These are phyloP conservation scores for Solanum peruvianum DNA, from an alignment of 257 asterid species.

Conservation along the genomic window DNA sequence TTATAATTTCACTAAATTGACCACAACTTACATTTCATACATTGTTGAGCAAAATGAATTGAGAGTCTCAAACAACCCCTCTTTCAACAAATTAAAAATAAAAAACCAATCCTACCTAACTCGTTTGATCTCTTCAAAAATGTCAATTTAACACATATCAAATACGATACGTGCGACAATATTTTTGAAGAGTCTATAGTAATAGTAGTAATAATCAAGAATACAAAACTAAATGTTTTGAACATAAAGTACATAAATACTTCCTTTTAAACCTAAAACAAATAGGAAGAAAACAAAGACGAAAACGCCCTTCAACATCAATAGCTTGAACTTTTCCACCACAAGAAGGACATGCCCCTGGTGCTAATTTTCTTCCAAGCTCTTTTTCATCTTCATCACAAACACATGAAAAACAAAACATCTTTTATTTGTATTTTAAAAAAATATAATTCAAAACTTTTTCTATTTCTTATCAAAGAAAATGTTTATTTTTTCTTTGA, in stretches of 20 bases:
- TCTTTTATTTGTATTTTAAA: not conserved
- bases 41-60: not conserved
- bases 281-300: slow-evolving; percentile 35
- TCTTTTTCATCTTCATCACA: slow-evolving; percentile 47
- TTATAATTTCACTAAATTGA: not conserved
- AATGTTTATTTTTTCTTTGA: not conserved
- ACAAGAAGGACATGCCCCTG: slow-evolving; percentile 48
- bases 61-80: not conserved
- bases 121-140: not conserved
- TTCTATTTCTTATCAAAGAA: too few species aligned
- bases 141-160: not conserved
- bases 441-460: too few species aligned
- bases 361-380: slow-evolving; percentile 33
- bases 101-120: not conserved
- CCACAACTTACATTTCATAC: not conserved
- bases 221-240: slow-evolving; percentile 36
- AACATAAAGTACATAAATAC: slow-evolving; percentile 40
- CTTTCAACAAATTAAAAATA: not conserved
- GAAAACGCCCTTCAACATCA: slow-evolving; percentile 24
- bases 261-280: slow-evolving; percentile 52
- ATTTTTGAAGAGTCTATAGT: not conserved
- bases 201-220: not conserved
- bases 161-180: not conserved
- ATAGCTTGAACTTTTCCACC: slow-evolving; percentile 55
- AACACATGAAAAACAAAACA: slow-evolving; percentile 20